These are phyloP conservation scores for Botryotinia narcissicola DNA, from an alignment of 2,329 filamentous ascomycete species.

Conservation along the genomic window DNA sequence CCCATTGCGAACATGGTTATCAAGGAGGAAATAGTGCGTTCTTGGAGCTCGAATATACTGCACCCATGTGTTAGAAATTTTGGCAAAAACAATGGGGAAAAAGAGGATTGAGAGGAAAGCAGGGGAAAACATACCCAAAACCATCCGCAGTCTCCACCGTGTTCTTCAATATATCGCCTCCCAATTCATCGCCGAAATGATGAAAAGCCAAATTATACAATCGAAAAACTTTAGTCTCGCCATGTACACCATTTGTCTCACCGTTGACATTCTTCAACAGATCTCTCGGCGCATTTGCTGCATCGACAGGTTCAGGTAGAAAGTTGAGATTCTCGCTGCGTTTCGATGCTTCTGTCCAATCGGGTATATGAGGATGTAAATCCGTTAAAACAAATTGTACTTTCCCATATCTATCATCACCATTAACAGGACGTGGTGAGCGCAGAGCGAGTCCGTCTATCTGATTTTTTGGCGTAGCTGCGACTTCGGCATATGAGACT, in stretches of 20 bases:
- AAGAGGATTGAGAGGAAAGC: background rate
- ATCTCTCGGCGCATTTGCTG: conserved; percentile 54
- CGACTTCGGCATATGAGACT: conserved; percentile 10
- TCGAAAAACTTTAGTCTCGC: conserved; percentile 58
- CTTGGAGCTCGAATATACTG: conserved; percentile 71
- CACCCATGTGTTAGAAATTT: background rate
- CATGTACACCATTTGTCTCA: background rate
- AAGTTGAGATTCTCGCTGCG: conserved; percentile 57
- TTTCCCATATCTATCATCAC: conserved; percentile 30
- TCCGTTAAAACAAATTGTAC: conserved; percentile 65
- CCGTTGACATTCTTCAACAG: conserved; percentile 41
- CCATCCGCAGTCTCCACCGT: conserved; percentile 64
- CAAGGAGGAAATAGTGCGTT: conserved; percentile 55
- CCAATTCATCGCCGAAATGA: conserved; percentile 67
- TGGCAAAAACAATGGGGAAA: no score
- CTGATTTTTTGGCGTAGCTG: conserved; percentile 3
- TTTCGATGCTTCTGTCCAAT: conserved; percentile 55
- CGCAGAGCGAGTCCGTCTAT: conserved; percentile 26
- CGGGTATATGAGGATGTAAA: conserved; percentile 59
- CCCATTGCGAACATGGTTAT: conserved; percentile 54
- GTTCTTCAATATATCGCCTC: conserved; percentile 59
- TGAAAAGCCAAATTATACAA: conserved; percentile 75
- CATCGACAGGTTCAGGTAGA: conserved; percentile 61
- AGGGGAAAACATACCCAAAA: conserved; percentile 49
- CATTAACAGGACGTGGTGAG: conserved; percentile 28